Base-by-base conservation (phyloP, 495 filamentous ascomycete genomes). In the Aspergillus funiculosus region DNA sequence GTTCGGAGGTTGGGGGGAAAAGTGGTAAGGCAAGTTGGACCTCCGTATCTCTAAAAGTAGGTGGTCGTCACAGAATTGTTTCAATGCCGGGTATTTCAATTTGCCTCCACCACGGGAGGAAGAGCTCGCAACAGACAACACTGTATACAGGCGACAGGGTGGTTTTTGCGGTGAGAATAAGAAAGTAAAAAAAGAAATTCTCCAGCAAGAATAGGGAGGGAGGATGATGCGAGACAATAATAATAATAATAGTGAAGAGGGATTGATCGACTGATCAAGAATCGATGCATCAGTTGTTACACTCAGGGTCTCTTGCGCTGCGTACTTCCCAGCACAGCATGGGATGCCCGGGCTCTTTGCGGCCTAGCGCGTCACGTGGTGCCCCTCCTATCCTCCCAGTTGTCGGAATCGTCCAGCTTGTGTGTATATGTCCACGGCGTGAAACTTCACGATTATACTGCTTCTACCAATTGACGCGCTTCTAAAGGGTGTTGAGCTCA, bases 261-360 rank as follows among this genome's bases (percentile, higher is more conserved):
- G n/a, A 41, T 36, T 20, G 22, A 41, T 48, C 28, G 37, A 48
- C 35, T 48, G 28, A 41, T 41, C 37, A 31, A 48, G 21, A 41
- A 38, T 41, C 14, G 46, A 48, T 48, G 36, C 29, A 48, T 47
- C 44, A 47, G 28, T 41, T 40, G 45, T 48, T 48, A 41, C 46
- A 48, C 46, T 48, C 43, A 48, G 42, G 47, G 31, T 50, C 31
- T 35, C 34, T 14, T 26, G 8, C 20, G 9, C 29, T 37, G 60
- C 60, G 60, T 56, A 60, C 24, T 58, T 56, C 55, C 53, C 53
- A 60, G 57, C 46, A 60, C 55, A 46, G 47, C 25, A 38, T 35
- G 41, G 39, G 39, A 43, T 46, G 45, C 38, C 38, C 22, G 37
- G 34, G 18, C 50, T 46, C 21, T 26, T 46, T 53, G 7, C 10